A percentile compares a stretch with the other conserved stretches of the same genome.
Evolutionary conservation across 768 basidiomycete species (phyloP).

Genomic region (Cystofilobasidium macerans): DNA sequence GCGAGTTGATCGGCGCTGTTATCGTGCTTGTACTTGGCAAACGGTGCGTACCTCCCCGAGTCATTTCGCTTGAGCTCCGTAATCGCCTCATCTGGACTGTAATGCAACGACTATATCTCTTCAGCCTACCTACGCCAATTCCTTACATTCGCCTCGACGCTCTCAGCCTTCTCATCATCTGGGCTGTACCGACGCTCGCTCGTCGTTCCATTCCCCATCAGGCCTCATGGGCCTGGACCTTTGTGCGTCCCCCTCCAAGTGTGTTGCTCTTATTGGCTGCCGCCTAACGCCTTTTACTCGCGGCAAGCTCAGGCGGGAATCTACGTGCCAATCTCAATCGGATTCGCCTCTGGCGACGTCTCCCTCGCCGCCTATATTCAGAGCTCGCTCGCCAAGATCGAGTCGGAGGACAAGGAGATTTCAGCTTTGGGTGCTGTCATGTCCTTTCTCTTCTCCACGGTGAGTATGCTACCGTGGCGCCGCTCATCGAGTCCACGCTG

Average conservation of each 20-base stretch:
- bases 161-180: conserved; percentile 32
- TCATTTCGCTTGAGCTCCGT: too few relatives aligned
- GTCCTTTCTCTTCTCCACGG: conserved; percentile 28
- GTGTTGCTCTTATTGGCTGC: too few relatives aligned
- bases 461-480: too few relatives aligned
- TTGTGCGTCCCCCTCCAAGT: neutral
- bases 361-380: conserved; percentile 36
- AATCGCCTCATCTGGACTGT: too few relatives aligned
- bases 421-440: conserved; percentile 35
- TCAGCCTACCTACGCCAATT: conserved; percentile 31
- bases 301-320: neutral
- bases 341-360: conserved; percentile 37
- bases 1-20: conserved; percentile 31
- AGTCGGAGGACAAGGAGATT: conserved; percentile 26
- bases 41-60: too few relatives aligned
- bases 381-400: conserved; percentile 27
- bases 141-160: conserved; percentile 30
- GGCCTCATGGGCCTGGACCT: conserved; percentile 30
- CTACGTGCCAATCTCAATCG: conserved; percentile 16
- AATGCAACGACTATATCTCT: too few relatives aligned
- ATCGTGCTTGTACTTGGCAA: conserved; percentile 30
- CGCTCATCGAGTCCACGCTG: too few relatives aligned
- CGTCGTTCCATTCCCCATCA: conserved; percentile 24
- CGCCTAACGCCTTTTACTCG: too few relatives aligned
- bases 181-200: conserved; percentile 30